Evolutionary conservation across 2,329 filamentous ascomycete species (phyloP).

Genomic region (Dothistroma septosporum): DNA sequence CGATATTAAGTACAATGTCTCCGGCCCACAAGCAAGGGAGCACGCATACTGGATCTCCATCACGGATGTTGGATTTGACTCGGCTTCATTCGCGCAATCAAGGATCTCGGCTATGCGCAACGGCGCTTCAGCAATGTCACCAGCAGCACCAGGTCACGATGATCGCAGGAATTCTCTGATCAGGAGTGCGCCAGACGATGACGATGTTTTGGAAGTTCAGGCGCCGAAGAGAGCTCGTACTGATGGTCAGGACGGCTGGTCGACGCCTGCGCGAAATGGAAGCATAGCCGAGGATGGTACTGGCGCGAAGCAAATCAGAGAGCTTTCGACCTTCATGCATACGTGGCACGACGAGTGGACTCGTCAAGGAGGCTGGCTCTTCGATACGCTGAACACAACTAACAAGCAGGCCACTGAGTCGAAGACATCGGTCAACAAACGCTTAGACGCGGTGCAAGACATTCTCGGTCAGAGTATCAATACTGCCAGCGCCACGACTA

Average conservation of each 20-base stretch:
- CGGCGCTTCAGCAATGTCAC: conserved; percentile 9
- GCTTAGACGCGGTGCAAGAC: conserved; percentile 26
- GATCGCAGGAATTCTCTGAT: conserved; percentile 7
- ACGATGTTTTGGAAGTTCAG: conserved; percentile 17
- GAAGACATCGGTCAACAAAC: conserved; percentile 14
- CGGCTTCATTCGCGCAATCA: conserved; percentile 15
- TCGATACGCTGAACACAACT: conserved; percentile 24
- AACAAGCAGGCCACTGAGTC: conserved; percentile 15
- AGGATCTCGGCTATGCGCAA: conserved; percentile 8
- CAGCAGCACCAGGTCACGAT: conserved; percentile 8
- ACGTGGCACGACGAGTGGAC: conserved; percentile 29
- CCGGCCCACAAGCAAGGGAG: conserved; percentile 16
- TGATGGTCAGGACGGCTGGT: conserved; percentile 10
- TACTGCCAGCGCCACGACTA: conserved; percentile 23
- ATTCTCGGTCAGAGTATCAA: conserved; percentile 28
- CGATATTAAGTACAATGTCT: conserved; percentile 24
- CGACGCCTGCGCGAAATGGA: conserved; percentile 6
- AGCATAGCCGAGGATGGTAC: conserved; percentile 16
- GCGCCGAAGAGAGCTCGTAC: conserved; percentile 20
- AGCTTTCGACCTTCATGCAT: conserved; percentile 15
- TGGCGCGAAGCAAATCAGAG: conserved; percentile 11
- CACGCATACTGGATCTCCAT: conserved; percentile 23
- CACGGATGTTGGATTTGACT: conserved; percentile 19
- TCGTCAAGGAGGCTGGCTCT: conserved; percentile 31
- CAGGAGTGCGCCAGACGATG: conserved; percentile 11